phyloP scores from a whole-genome alignment of 1,284 basidiomycete genomes.

The Fomitopsis betulina region DNA sequence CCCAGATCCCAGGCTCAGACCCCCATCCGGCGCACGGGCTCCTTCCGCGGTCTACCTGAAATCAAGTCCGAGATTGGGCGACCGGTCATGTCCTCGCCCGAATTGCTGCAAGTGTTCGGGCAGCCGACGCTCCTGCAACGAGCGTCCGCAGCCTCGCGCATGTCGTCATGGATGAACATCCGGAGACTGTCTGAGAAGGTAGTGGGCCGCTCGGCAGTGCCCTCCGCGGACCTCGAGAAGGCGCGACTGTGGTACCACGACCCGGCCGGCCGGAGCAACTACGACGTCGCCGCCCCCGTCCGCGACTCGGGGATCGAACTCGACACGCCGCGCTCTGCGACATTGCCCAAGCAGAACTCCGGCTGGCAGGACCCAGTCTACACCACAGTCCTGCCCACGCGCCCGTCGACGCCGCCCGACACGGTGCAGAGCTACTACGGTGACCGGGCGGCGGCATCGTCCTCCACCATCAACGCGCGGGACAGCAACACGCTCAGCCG shows the following conservation, averaged over 20 bases:
- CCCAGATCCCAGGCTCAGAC: constrained; percentile 6
- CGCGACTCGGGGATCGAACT: constrained; percentile 6
- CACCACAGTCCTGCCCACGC: constrained; percentile 9
- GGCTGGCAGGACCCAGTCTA: constrained; percentile 25
- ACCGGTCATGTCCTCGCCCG: constrained; percentile 24
- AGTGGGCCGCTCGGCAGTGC: constrained; percentile 5
- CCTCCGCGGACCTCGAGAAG: constrained; percentile 12
- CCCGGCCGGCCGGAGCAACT: constrained; percentile 28
- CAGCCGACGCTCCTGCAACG: background rate
- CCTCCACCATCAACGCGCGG: background rate
- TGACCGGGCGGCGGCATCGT: background rate
- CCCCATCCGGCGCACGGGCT: constrained; percentile 17
- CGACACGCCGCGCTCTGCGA: constrained; percentile 3
- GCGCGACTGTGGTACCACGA: constrained; percentile 30
- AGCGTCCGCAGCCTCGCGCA: constrained; percentile 5
- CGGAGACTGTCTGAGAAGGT: constrained; percentile 9
- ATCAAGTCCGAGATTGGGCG: constrained; percentile 26
- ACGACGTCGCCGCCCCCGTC: constrained; percentile 5
- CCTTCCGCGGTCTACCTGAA: constrained; percentile 23
- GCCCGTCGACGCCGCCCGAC: background rate
- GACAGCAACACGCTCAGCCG: background rate
- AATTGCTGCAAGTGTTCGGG: constrained; percentile 1
- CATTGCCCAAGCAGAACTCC: constrained; percentile 16
- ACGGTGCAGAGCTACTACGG: background rate
- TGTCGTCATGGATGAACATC: constrained; percentile 19